Evolutionary conservation across 306 rosid genomes (phyloP), one percentile per base, ranked within the genome.

Genomic region (Corylus avellana): DNA sequence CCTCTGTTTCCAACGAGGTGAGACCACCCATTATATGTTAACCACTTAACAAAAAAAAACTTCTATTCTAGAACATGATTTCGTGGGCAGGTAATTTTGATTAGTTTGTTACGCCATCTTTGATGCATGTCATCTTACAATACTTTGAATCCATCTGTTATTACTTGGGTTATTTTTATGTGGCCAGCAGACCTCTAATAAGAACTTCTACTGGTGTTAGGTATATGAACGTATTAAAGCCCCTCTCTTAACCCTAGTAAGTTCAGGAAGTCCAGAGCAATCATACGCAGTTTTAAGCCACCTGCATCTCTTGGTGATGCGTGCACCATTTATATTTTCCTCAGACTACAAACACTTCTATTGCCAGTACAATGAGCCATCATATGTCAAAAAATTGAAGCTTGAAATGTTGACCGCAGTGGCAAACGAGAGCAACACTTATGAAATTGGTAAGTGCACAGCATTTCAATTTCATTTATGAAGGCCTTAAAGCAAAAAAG

Each of bases 391-490:
- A 90, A 96, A 91, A 75, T 87, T 96, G 92, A 96, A 93, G 94
- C 99, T 96, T 79, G 99, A 96, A 70, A 96, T 96, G 98, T 88
- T 96, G 84, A 96, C 99, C 72, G 99, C 98, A 5, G 98, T 96
- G 83, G 99, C 98, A 74, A 96, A 96, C 77, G 99, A 96, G 75
- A 96, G 97, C 79, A 96, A 96, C 89, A 96, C 99, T 6, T 96
- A 96, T 57, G 99, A 96, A 86, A 93, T 96, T 61, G 99, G 99
- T 96, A 82, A 78, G 88, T 63, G 54, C 73, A 49, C 75, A 48
- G 64, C 81, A 67, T 76, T 51, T 17, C 10, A 12, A 13, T 81
- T 42, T 79, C 66, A 12, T 61, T 54, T 50, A 44, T 18, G 18
- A 35, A 18, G 46, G 53, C 35, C n/a, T 50, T 58, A 51, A 70